Percentiles rank a stretch among this genome's conserved stretches.
Evolutionary conservation across 2,329 filamentous ascomycete species (phyloP).

Genomic region (Cladophialophora immunda): DNA sequence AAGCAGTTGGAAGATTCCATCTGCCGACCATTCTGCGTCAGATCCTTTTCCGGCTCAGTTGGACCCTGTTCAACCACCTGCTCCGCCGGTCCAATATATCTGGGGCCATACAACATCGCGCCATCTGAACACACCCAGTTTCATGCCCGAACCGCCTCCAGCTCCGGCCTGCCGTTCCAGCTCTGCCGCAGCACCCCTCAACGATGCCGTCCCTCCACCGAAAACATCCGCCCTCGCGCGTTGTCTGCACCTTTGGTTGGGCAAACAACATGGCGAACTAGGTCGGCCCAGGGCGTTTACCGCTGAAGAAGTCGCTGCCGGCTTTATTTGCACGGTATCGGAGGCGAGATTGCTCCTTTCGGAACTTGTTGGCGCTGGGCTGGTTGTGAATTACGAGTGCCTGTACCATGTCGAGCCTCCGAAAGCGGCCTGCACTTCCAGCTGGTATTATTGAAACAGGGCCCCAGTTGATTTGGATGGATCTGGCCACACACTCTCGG

Average conservation of each 20-base stretch:
- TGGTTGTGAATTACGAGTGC: too few species aligned
- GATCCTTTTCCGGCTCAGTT: not conserved
- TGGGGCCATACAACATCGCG: not conserved
- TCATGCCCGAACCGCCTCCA: not conserved
- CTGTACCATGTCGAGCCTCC: too few species aligned
- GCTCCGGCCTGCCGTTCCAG: not conserved
- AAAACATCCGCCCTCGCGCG: constrained; percentile 6
- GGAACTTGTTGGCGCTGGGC: not conserved
- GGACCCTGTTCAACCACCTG: not conserved
- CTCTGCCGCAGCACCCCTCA: not conserved
- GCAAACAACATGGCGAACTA: not conserved
- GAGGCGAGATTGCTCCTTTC: not conserved
- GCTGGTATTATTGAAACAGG: not conserved
- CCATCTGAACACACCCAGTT: not conserved
- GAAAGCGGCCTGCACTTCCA: too few species aligned
- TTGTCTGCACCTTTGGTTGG: not conserved
- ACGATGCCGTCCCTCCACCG: not conserved
- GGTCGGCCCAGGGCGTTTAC: not conserved
- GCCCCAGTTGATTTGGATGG: too few species aligned
- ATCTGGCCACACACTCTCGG: too few species aligned
- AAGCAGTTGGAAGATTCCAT: too few species aligned
- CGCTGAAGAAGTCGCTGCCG: not conserved
- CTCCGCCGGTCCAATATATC: not conserved
- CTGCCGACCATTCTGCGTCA: not conserved
- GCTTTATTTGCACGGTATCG: not conserved